Evolutionary conservation across 1,139 yeast species (phyloP), one percentile per base, ranked within the genome.

Genomic region (Kodamaea derodonti): DNA sequence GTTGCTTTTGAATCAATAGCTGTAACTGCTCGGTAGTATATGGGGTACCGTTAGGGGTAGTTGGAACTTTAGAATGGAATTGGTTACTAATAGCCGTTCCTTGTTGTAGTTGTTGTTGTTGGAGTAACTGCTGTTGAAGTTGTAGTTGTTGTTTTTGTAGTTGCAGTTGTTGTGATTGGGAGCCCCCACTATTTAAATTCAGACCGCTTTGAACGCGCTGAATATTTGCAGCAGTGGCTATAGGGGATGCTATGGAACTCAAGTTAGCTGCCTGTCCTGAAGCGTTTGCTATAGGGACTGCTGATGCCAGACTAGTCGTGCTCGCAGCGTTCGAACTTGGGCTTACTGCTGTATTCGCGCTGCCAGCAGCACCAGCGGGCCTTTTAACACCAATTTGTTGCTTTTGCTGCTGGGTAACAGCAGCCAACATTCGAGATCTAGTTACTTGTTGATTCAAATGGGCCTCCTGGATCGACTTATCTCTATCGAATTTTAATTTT

Each of bases 401-500:
- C 27, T 52, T 50, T 33, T 53, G 55, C 34, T 58, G 65, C 32
- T 59, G 65, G 35, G 63, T 60, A 4, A 68, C 67, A 5, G 72
- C 70, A n/a, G 67, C 65, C 53, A 58, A 52, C 67, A 64, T 57
- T 29, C 66, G 51, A 4, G 61, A 51, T 33, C 67, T 49, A 1
- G 70, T 62, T 6, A 66, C 65, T 43, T 62, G 77, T 51, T 77
- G 80, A 42, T 76, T 76, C 41, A 73, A 56, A 50, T 77, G 80
- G 1, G 84, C 84, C 45, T 82, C 90, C 43, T 84, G 87, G 14
- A 85, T 73, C 0, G 94, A 80, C 55, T 82, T 83, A 50, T 90
- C 97, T 41, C 96, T 69, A 45, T 90, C 96, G 47, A 69, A 78
- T 57, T 88, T 90, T 64, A 88, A 62, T 44, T 77, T 77, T 0